Evolutionary conservation across 1,284 basidiomycete genomes (phyloP).

Genomic region (Lentinula novae-zelandiae): DNA sequence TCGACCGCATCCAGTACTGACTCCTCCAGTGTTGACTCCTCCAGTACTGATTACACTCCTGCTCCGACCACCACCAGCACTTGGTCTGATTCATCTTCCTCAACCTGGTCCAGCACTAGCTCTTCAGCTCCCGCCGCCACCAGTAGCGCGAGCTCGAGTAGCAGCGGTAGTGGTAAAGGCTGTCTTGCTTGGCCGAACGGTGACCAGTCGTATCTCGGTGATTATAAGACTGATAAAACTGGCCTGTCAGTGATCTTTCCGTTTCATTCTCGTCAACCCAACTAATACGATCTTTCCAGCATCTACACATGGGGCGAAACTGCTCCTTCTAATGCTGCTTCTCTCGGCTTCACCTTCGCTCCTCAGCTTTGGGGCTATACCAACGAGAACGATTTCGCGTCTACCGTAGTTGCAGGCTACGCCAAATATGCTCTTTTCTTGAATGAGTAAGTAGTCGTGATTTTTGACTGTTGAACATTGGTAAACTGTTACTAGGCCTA

Average conservation of each 20-base stretch:
- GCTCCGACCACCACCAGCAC: constrained; percentile 10
- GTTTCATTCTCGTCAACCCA: background rate
- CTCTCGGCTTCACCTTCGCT: constrained; percentile 46
- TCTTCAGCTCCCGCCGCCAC: background rate
- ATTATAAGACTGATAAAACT: constrained; percentile 42
- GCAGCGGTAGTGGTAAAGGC: constrained; percentile 39
- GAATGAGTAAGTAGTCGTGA: constrained; percentile 58
- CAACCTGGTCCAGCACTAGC: background rate
- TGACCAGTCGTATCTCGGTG: constrained; percentile 38
- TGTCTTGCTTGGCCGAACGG: constrained; percentile 65
- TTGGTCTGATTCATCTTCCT: constrained; percentile 8
- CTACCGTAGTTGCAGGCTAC: constrained; percentile 42
- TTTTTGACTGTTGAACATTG: background rate
- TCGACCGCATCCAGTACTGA: background rate
- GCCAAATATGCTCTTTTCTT: constrained; percentile 55
- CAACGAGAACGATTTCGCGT: constrained; percentile 39
- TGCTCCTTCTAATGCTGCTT: constrained; percentile 32
- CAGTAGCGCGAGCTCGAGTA: constrained; percentile 4
- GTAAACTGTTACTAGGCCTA: constrained; percentile 29
- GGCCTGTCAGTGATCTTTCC: constrained; percentile 36
- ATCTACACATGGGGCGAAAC: constrained; percentile 57
- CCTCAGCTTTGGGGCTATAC: constrained; percentile 71
- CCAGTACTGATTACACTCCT: constrained; percentile 13
- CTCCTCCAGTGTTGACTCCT: background rate
- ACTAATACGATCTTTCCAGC: constrained; percentile 27